Base-by-base conservation (phyloP, 2,329 filamentous ascomycete species). In the Exophiala sideris region DNA sequence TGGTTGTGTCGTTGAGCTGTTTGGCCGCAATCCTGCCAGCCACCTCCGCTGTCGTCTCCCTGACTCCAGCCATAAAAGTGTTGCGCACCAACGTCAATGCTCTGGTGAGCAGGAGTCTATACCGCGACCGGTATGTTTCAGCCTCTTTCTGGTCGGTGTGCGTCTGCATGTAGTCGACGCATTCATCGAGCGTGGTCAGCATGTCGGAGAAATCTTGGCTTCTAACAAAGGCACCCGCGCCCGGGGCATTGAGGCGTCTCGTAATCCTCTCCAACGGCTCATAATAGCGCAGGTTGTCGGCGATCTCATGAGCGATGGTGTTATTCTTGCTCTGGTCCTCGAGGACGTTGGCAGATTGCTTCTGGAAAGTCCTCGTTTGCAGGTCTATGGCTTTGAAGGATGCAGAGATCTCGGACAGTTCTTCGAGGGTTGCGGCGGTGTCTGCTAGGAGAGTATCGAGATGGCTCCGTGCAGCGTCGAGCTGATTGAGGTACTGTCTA, bases 231-330 rank as follows among this genome's bases (percentile, higher is more conserved):
- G 87, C 90, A 45, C 89, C 86, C 16, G 92, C 91, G 1, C 91
- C 91, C 0, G 94, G 91, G 0, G 91, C 91, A 75, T 97, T 97
- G 54, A 99, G 82, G 11, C 91, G 83, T 51, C 91, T 82, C 0
- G 91, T 96, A 56, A 92, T 91, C 44, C 87, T 91, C 60, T 99
- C 94, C 5, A 99, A 80, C 67, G 96, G 96, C 16, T 88, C 84
- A 70, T 99, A 99, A 71, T 95, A 96, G 67, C 91, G 86, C n/a
- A 96, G 76, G 64, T 96, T 95, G 20, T 89, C 88, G 21, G 89
- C 87, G 52, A 99, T 87, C 54, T 91, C 86, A 62, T 95, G 84
- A 2, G 91, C 90, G 39, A 99, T 79, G 61, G 80, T 81, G 58
- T 89, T 85, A 38, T 96, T 79, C 20, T 88, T 84, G 64, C 81